phyloP scores from a whole-genome alignment of 2,329 filamentous ascomycete species.

The Aspergillus intermedius region DNA sequence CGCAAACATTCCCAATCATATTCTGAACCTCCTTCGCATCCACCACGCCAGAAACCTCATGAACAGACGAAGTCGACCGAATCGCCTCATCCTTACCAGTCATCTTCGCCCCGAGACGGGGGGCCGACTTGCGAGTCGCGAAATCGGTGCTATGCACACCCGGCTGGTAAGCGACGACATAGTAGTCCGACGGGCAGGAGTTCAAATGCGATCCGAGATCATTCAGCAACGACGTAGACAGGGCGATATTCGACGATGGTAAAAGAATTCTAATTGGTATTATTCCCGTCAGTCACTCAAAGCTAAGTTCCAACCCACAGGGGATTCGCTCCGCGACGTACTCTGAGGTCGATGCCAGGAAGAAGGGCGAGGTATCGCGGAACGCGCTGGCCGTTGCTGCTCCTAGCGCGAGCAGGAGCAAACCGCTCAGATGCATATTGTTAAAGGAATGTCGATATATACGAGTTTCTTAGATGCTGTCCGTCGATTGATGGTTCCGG shows the following conservation, averaged over 20 bases:
- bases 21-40: slow-evolving; percentile 38
- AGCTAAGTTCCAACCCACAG: not conserved
- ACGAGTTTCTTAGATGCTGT: not conserved
- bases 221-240: slow-evolving; percentile 37
- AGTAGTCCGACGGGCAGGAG: slow-evolving; percentile 65
- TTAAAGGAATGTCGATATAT: slow-evolving; percentile 7
- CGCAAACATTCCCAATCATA: slow-evolving; percentile 44
- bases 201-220: slow-evolving; percentile 47
- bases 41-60: slow-evolving; percentile 48
- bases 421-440: slow-evolving; percentile 38
- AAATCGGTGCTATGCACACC: slow-evolving; percentile 67
- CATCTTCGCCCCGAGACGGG: slow-evolving; percentile 49
- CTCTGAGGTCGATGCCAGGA: slow-evolving; percentile 78
- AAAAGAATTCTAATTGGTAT: slow-evolving; percentile 29
- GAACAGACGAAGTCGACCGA: slow-evolving; percentile 47
- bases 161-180: slow-evolving; percentile 72
- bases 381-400: slow-evolving; percentile 63
- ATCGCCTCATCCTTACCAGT: slow-evolving; percentile 44
- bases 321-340: slow-evolving; percentile 42
- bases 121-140: slow-evolving; percentile 44
- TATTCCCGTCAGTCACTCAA: slow-evolving; percentile 18
- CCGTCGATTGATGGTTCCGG: not conserved
- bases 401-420: slow-evolving; percentile 46
- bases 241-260: slow-evolving; percentile 37
- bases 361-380: slow-evolving; percentile 79